These are phyloP conservation scores for Bassia scoparia DNA, from an alignment of 148 eudicot species.

Conservation along the genomic window DNA sequence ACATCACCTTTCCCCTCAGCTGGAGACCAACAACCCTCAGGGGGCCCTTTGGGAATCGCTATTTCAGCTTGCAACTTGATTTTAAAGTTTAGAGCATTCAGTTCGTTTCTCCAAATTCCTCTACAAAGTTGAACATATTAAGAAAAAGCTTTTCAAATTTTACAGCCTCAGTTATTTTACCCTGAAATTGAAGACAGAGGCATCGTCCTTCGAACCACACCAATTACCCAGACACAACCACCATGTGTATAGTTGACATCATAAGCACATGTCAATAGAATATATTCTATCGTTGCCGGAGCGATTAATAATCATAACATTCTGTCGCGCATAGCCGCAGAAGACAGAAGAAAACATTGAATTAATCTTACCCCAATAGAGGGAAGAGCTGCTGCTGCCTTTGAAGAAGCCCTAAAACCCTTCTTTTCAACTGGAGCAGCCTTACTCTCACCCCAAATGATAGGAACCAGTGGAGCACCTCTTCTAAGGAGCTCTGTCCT, in stretches of 20 bases:
- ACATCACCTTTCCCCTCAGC: slow-evolving; percentile 89
- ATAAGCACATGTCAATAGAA: neutral
- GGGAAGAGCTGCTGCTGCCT: slow-evolving; percentile 73
- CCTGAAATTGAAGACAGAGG: neutral
- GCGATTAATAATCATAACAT: neutral
- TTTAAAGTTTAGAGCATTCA: slow-evolving; percentile 57
- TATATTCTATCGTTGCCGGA: neutral
- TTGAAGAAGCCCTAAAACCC: slow-evolving; percentile 74
- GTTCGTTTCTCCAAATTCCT: slow-evolving; percentile 89
- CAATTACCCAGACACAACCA: neutral
- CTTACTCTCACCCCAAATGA: slow-evolving; percentile 70
- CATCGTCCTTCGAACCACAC: neutral
- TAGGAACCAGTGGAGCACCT: slow-evolving; percentile 79
- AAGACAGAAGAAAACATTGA: too few relatives aligned
- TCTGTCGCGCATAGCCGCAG: too few relatives aligned
- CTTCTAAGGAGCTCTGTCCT: slow-evolving; percentile 80
- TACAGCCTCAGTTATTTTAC: neutral
- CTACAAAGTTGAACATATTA: slow-evolving; percentile 23
- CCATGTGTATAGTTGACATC: neutral
- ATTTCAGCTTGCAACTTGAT: slow-evolving; percentile 76
- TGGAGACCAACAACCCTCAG: slow-evolving; percentile 87
- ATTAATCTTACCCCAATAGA: slow-evolving; percentile 80
- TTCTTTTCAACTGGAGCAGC: slow-evolving; percentile 55
- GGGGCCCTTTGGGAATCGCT: slow-evolving; percentile 85
- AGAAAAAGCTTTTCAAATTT: neutral